Conservation (phyloP, 495 filamentous ascomycete species). For the Penicillium pulvis region DNA sequence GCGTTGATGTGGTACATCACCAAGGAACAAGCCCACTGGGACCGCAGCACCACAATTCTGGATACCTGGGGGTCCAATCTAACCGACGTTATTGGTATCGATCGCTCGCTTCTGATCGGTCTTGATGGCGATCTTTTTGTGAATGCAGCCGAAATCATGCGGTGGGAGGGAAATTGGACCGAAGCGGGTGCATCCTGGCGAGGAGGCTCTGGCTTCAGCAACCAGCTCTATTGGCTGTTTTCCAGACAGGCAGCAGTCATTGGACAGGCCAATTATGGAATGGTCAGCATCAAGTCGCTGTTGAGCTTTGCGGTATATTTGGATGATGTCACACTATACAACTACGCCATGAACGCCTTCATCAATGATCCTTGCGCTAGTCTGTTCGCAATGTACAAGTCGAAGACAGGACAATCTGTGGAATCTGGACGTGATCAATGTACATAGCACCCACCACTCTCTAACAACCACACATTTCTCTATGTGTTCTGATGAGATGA, state of each 20-base stretch:
- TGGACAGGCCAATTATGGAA: conserved; percentile 22
- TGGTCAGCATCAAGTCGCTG: conserved; percentile 35
- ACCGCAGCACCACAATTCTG: too few relatives aligned
- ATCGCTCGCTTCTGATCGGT: conserved; percentile 27
- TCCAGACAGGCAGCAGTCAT: conserved; percentile 33
- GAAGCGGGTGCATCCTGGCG: conserved; percentile 34
- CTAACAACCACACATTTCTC: too few relatives aligned
- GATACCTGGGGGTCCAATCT: too few relatives aligned
- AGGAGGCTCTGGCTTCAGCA: conserved; percentile 39
- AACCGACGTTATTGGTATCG: too few relatives aligned
- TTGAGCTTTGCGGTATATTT: conserved; percentile 43
- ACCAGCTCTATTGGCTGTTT: conserved; percentile 43
- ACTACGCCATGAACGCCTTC: conserved; percentile 33
- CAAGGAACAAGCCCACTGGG: too few relatives aligned
- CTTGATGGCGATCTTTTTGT: conserved; percentile 37
- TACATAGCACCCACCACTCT: background rate
- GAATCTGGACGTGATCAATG: background rate
- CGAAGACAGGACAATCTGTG: background rate
- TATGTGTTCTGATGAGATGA: too few relatives aligned
- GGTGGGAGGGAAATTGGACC: conserved; percentile 40
- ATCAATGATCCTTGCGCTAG: conserved; percentile 34
- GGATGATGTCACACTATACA: conserved; percentile 39
- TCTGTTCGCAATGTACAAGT: background rate
- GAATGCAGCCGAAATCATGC: conserved; percentile 44
- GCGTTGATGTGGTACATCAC: too few relatives aligned